phyloP scores from a whole-genome alignment of 371 early-diverging fungal genomes.

The Mortierella polycephala region DNA sequence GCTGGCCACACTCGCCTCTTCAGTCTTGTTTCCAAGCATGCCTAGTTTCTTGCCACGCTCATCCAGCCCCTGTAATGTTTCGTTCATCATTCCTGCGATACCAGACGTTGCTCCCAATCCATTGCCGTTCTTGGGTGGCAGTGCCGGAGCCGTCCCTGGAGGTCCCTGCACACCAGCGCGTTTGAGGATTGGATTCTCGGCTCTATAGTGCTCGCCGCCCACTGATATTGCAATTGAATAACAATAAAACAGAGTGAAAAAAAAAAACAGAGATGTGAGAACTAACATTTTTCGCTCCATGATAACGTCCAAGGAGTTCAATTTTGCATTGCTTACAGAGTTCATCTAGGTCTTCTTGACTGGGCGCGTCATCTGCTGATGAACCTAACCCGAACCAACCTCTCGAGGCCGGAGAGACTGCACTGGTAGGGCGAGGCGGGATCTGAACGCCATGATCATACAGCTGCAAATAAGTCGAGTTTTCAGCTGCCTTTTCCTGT shows the following conservation, averaged over 20 bases:
- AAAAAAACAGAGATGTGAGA: not conserved
- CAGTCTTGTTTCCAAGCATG: slow-evolving; percentile 60
- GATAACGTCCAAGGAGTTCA: not conserved
- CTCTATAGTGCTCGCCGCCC: slow-evolving; percentile 30
- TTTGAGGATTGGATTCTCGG: slow-evolving; percentile 38
- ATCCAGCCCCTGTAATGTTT: slow-evolving; percentile 61
- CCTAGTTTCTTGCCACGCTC: slow-evolving; percentile 67
- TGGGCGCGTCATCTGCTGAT: slow-evolving; percentile 58
- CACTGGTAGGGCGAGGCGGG: slow-evolving; percentile 57
- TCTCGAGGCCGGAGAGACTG: slow-evolving; percentile 54
- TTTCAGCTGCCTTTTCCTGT: slow-evolving; percentile 17
- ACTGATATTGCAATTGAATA: slow-evolving; percentile 9
- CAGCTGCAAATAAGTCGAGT: slow-evolving; percentile 44
- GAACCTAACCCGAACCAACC: slow-evolving; percentile 60
- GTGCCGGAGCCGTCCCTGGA: slow-evolving; percentile 38
- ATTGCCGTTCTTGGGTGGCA: slow-evolving; percentile 8
- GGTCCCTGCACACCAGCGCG: slow-evolving; percentile 36
- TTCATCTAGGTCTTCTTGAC: slow-evolving; percentile 59
- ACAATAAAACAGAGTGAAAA: not conserved
- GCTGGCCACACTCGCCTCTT: slow-evolving; percentile 65
- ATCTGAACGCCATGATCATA: slow-evolving; percentile 55
- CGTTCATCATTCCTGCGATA: slow-evolving; percentile 51
- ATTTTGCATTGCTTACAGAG: slow-evolving; percentile 54
- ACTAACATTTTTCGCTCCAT: not conserved
- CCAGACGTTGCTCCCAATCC: slow-evolving; percentile 4